phyloP scores from a whole-genome alignment of 768 basidiomycete species.

The Fomitopsis pulvina region DNA sequence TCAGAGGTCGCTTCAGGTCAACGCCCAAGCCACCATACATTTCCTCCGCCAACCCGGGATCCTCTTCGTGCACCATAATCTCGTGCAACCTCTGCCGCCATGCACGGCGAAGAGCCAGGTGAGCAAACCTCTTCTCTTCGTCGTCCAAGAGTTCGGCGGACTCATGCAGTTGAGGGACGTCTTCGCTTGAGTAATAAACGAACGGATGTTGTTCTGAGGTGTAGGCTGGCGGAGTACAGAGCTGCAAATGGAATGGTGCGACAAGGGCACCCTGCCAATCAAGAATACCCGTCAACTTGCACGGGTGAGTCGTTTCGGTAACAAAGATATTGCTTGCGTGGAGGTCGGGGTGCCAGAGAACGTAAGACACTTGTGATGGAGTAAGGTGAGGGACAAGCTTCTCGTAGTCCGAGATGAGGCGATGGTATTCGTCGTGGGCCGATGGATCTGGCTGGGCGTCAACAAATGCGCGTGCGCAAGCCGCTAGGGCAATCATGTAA shows the following conservation, averaged over 20 bases:
- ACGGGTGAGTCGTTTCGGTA: conserved; percentile 1
- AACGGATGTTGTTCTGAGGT: conserved; percentile 1
- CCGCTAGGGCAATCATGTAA: conserved; percentile 1
- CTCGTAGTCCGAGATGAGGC: conserved; percentile 6
- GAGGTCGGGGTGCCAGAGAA: conserved; percentile 18
- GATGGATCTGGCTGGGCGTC: neutral
- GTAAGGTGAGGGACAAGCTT: conserved; percentile 1
- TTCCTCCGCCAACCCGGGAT: too few species aligned
- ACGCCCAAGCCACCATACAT: too few species aligned
- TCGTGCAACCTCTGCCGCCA: too few species aligned
- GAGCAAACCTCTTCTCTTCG: too few species aligned
- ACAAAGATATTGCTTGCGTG: conserved; percentile 12
- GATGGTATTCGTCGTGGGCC: neutral
- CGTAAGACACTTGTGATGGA: neutral
- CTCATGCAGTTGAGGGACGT: neutral
- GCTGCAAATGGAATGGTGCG: neutral
- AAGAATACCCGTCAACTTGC: conserved; percentile 10
- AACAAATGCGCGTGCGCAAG: neutral
- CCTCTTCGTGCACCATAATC: too few species aligned
- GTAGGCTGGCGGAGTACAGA: conserved; percentile 2
- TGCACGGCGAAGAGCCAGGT: too few species aligned
- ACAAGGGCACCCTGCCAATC: conserved; percentile 14
- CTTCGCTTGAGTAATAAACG: neutral
- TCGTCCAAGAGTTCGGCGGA: too few species aligned
- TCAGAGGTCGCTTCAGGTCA: too few species aligned